A percentile compares a stretch with the other conserved stretches of the same genome.
Conservation (phyloP, 495 filamentous ascomycete species). For the Friedmanniomyces simplex region DNA sequence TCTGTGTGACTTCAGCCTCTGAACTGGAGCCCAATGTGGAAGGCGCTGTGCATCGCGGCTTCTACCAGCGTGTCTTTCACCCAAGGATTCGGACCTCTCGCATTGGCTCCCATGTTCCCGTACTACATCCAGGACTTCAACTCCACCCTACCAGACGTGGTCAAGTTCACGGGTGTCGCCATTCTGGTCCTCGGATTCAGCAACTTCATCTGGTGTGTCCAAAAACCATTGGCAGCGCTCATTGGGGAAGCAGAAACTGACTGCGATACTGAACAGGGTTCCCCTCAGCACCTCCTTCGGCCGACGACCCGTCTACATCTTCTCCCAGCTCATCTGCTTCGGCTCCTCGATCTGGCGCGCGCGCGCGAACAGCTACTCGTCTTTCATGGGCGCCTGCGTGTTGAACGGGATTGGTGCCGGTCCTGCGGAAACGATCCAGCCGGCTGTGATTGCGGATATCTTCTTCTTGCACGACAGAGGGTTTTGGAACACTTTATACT, state of each 20-base stretch:
- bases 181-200: constrained; percentile 54
- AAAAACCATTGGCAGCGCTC: constrained; percentile 32
- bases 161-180: constrained; percentile 47
- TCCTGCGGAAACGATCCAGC: constrained; percentile 47
- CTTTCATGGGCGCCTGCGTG: constrained; percentile 46
- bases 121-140: constrained; percentile 47
- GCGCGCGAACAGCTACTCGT: constrained; percentile 43
- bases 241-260: constrained; percentile 21
- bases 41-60: constrained; percentile 31
- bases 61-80: constrained; percentile 43
- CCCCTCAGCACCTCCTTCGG: constrained; percentile 50
- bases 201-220: constrained; percentile 45
- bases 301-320: constrained; percentile 46
- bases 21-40: constrained; percentile 31
- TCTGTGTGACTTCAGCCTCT: too few relatives aligned
- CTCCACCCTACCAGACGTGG: constrained; percentile 39
- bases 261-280: constrained; percentile 34
- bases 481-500: constrained; percentile 56
- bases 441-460: constrained; percentile 54
- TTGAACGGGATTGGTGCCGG: constrained; percentile 53
- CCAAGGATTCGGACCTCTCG: constrained; percentile 49
- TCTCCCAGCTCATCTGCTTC: constrained; percentile 46
- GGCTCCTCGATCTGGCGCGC: constrained; percentile 51
- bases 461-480: constrained; percentile 59
- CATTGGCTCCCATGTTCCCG: constrained; percentile 48